Conservation (phyloP, 371 early-diverging fungal species). For the Mortierella sp. region DNA sequence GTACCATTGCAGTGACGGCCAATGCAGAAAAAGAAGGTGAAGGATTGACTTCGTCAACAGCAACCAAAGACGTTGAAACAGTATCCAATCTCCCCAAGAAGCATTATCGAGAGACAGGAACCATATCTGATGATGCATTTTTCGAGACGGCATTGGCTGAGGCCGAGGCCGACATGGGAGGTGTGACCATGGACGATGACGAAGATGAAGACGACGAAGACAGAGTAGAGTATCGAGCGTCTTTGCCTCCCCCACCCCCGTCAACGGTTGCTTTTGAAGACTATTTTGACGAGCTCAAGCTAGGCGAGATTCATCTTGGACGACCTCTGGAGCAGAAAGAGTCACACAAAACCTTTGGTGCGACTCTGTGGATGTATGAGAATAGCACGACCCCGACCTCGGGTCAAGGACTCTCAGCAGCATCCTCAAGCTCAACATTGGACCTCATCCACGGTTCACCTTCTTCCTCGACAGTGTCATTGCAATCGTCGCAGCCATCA, state of each 20-base stretch:
- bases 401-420: not conserved
- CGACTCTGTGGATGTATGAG: conserved; percentile 55
- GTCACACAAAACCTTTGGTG: conserved; percentile 43
- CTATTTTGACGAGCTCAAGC: conserved; percentile 39
- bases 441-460: not conserved
- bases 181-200: not conserved
- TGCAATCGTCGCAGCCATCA: not conserved
- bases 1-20: not conserved
- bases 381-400: not conserved
- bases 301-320: conserved; percentile 49
- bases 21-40: not conserved
- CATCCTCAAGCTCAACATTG: not conserved
- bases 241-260: conserved; percentile 34
- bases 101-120: conserved; percentile 38
- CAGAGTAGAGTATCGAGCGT: conserved; percentile 20
- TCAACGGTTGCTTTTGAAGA: conserved; percentile 43
- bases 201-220: conserved; percentile 13
- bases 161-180: conserved; percentile 16
- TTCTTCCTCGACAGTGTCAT: not conserved
- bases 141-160: conserved; percentile 44
- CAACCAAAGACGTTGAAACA: not conserved
- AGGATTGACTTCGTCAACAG: not conserved
- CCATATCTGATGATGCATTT: conserved; percentile 50
- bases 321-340: conserved; percentile 46
- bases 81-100: conserved; percentile 21